Percentiles rank a stretch among this genome's conserved stretches.
These are phyloP conservation scores for Phytophthora aleatoria DNA, from an alignment of 352 stramenopile genomes.

Conservation along the genomic window DNA sequence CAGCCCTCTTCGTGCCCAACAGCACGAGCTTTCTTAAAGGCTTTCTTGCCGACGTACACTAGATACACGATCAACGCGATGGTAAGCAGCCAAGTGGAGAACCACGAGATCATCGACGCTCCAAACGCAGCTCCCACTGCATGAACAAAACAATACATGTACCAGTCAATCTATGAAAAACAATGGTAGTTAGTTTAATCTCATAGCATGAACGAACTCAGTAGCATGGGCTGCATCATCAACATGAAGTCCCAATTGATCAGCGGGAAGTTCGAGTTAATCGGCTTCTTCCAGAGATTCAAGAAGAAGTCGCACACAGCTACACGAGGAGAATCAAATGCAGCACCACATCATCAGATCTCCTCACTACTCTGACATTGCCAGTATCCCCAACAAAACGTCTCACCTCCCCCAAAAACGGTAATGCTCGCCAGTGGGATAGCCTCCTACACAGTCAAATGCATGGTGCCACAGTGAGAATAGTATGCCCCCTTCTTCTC, in stretches of 20 bases:
- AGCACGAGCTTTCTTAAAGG: slow-evolving; percentile 73
- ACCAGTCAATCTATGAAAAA: neutral
- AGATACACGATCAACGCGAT: slow-evolving; percentile 87
- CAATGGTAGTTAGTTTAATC: slow-evolving; percentile 5
- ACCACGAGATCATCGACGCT: slow-evolving; percentile 87
- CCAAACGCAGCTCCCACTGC: slow-evolving; percentile 54
- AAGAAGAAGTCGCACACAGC: slow-evolving; percentile 37
- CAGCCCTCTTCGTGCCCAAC: slow-evolving; percentile 85
- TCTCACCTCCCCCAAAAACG: slow-evolving; percentile 83
- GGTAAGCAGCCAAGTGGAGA: slow-evolving; percentile 81
- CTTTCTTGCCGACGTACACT: slow-evolving; percentile 72
- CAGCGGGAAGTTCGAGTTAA: slow-evolving; percentile 60
- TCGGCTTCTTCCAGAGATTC: slow-evolving; percentile 41
- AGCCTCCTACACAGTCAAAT: slow-evolving; percentile 45
- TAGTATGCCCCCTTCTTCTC: too few relatives aligned
- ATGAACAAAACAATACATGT: neutral
- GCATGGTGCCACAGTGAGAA: slow-evolving; percentile 8
- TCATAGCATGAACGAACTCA: slow-evolving; percentile 37
- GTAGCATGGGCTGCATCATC: slow-evolving; percentile 91
- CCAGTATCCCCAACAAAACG: neutral
- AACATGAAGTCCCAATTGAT: slow-evolving; percentile 96
- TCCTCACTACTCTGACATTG: neutral
- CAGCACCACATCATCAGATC: slow-evolving; percentile 2
- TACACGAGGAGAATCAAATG: slow-evolving; percentile 12
- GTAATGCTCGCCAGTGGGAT: slow-evolving; percentile 92